Conservation (phyloP, 495 filamentous ascomycete genomes). For the Neurospora sp. region DNA sequence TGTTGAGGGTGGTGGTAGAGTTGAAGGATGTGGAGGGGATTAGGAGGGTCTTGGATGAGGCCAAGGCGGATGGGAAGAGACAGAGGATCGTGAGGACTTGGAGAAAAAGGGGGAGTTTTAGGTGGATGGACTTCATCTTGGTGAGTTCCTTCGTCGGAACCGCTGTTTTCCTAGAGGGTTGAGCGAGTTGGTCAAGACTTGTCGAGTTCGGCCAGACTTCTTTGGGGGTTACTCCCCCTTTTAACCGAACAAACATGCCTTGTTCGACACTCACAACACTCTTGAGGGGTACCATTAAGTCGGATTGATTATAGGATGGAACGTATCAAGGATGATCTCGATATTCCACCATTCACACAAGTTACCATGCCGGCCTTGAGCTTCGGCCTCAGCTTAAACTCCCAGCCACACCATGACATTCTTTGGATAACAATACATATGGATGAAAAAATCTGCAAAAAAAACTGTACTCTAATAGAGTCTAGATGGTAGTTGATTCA, state of each 20-base stretch:
- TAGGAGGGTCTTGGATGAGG: constrained; percentile 27
- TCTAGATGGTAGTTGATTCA: not conserved
- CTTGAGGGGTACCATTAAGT: not conserved
- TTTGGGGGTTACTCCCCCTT: not conserved
- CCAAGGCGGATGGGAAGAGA: constrained; percentile 4
- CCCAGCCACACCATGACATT: not conserved
- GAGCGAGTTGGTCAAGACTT: not conserved
- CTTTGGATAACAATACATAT: not conserved
- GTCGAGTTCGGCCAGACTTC: not conserved
- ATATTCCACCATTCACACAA: not conserved
- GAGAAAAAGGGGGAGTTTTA: not conserved
- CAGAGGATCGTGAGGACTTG: not conserved
- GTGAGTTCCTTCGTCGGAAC: not conserved
- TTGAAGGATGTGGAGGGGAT: constrained; percentile 46
- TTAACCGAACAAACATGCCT: not conserved
- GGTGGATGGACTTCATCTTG: not conserved
- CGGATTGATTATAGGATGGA: not conserved
- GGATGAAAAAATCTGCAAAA: not conserved
- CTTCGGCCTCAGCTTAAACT: not conserved
- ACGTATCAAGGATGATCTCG: not conserved
- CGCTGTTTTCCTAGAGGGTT: not conserved
- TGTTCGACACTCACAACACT: not conserved
- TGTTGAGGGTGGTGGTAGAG: constrained; percentile 30
- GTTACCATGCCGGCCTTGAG: not conserved
- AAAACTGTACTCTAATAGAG: not conserved